These are phyloP conservation scores for Fusarium sp. DNA, from an alignment of 2,329 filamentous ascomycete species.

Conservation along the genomic window DNA sequence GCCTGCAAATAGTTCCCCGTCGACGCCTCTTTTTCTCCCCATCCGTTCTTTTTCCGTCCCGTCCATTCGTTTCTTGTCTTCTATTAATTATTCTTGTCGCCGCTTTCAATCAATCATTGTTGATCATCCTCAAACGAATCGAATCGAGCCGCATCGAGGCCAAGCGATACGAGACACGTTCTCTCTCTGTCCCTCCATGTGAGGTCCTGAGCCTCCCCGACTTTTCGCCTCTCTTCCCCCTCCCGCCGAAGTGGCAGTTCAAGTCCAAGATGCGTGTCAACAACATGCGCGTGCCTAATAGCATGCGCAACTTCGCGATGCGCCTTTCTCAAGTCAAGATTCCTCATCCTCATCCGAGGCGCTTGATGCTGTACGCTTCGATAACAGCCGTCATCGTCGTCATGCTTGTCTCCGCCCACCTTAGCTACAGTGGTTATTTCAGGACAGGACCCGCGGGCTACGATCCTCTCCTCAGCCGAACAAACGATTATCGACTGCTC, in stretches of 20 bases:
- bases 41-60: conserved; percentile 18
- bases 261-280: conserved; percentile 28
- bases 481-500: conserved; percentile 41
- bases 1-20: neutral
- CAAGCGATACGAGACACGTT: conserved; percentile 11
- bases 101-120: neutral
- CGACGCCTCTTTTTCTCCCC: conserved; percentile 12
- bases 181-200: conserved; percentile 15
- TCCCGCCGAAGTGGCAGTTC: conserved; percentile 1
- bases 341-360: conserved; percentile 38
- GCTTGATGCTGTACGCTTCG: conserved; percentile 32
- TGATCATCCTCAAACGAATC: neutral
- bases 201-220: conserved; percentile 24
- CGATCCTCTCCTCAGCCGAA: conserved; percentile 40
- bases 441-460: conserved; percentile 12
- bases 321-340: conserved; percentile 22
- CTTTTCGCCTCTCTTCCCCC: neutral
- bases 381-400: conserved; percentile 28
- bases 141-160: conserved; percentile 7
- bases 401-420: conserved; percentile 28
- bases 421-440: conserved; percentile 13
- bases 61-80: neutral
- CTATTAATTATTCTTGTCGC: neutral
- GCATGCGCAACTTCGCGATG: conserved; percentile 28
- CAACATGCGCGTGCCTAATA: conserved; percentile 27